phyloP scores from a whole-genome alignment of 495 filamentous ascomycete species.

The Trichoderma virens region DNA sequence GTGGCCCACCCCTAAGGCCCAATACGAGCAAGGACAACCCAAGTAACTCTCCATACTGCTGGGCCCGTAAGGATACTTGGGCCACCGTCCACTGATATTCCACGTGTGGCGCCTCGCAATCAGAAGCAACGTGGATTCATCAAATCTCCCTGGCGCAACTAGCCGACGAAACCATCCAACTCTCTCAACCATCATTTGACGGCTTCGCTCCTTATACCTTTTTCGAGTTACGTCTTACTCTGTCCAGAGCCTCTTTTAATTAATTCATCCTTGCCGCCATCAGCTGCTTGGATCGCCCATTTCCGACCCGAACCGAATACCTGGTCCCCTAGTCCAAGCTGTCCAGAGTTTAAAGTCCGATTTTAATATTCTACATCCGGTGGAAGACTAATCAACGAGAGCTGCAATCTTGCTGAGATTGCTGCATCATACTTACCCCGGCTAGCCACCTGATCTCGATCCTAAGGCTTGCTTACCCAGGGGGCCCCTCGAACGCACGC shows the following conservation, averaged over 20 bases:
- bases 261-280: constrained; percentile 6
- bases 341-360: not conserved
- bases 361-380: not conserved
- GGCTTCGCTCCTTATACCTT: constrained; percentile 1
- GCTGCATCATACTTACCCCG: not conserved
- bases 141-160: not conserved
- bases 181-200: not conserved
- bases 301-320: not conserved
- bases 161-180: not conserved
- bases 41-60: not conserved
- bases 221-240: constrained; percentile 8
- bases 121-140: constrained; percentile 6
- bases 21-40: too few species aligned
- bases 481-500: too few species aligned
- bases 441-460: not conserved
- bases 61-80: not conserved
- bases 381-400: not conserved
- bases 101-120: not conserved
- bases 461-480: too few species aligned
- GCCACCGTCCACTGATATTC: not conserved
- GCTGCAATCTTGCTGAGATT: not conserved
- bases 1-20: too few species aligned
- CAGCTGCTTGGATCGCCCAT: not conserved
- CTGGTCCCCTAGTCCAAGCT: not conserved
- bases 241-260: not conserved